Percentiles rank a stretch among this genome's conserved stretches.
Conservation (phyloP, 73 alveolate genomes). For the Paramecium sexaurelia region DNA sequence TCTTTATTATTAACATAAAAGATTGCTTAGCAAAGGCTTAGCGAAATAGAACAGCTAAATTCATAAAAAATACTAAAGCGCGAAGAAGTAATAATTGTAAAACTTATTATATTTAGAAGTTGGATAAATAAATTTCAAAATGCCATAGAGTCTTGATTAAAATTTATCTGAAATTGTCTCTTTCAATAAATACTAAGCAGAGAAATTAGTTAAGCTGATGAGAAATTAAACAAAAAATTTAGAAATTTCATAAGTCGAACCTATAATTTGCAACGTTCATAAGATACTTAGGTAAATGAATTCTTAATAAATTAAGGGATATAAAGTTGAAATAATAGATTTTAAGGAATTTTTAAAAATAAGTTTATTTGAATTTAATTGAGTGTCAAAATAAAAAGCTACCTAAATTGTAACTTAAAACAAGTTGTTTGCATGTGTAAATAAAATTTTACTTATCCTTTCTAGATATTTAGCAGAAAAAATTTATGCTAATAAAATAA, state of each 20-base stretch:
- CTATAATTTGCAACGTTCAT: not conserved
- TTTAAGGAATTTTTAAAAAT: slow-evolving; percentile 31
- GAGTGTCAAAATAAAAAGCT: not conserved
- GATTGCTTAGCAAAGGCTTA: not conserved
- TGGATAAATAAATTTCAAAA: slow-evolving; percentile 26
- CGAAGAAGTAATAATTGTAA: not conserved
- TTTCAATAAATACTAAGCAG: not conserved
- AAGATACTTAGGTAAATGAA: not conserved
- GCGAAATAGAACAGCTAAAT: not conserved
- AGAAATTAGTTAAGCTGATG: slow-evolving; percentile 26
- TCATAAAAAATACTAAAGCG: not conserved
- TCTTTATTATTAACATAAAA: not conserved
- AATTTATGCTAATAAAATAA: not conserved
- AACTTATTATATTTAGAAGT: not conserved
- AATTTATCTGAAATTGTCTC: not conserved
- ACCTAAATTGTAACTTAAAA: not conserved
- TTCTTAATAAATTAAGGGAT: not conserved
- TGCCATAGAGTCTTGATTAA: not conserved
- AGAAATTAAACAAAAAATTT: not conserved
- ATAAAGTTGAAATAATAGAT: not conserved
- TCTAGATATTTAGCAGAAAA: slow-evolving; percentile 13
- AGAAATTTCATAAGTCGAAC: not conserved
- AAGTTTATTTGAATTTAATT: slow-evolving; percentile 25
- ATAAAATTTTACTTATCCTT: too few relatives aligned
- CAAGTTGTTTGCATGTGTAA: not conserved